Conservation (phyloP, 2,329 filamentous ascomycete species). For the Colletotrichum neosansevieriae region DNA sequence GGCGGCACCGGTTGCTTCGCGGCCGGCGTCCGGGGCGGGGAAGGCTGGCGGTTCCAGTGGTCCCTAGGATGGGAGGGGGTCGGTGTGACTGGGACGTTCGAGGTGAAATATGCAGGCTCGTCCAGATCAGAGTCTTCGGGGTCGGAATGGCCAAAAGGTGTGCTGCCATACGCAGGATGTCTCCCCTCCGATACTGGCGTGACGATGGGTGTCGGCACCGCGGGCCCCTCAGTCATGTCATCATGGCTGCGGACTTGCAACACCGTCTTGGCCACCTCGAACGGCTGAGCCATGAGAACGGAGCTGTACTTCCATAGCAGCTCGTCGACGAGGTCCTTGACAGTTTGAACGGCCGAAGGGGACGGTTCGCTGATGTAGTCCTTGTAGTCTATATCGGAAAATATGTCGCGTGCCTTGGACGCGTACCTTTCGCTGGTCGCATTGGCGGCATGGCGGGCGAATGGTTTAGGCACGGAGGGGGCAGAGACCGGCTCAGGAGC, state of each 20-base stretch:
- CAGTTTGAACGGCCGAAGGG: slow-evolving; percentile 79
- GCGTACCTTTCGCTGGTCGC: slow-evolving; percentile 58
- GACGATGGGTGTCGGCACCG: slow-evolving; percentile 44
- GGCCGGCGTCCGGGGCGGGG: slow-evolving; percentile 50
- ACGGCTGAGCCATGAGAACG: slow-evolving; percentile 91
- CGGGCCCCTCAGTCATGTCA: slow-evolving; percentile 46
- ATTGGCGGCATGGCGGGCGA: slow-evolving; percentile 55
- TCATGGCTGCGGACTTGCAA: slow-evolving; percentile 79
- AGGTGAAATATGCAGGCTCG: slow-evolving; percentile 87
- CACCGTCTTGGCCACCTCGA: slow-evolving; percentile 95
- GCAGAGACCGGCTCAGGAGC: slow-evolving; percentile 51
- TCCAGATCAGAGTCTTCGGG: slow-evolving; percentile 76
- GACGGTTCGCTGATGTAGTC: slow-evolving; percentile 84
- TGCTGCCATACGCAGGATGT: slow-evolving; percentile 49
- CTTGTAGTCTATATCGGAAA: slow-evolving; percentile 92
- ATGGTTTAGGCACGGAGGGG: slow-evolving; percentile 58
- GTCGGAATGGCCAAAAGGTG: slow-evolving; percentile 68
- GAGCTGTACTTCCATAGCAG: slow-evolving; percentile 93
- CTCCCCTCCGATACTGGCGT: slow-evolving; percentile 47
- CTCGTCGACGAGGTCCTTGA: slow-evolving; percentile 84
- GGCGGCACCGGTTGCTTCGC: slow-evolving; percentile 52
- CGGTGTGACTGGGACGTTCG: slow-evolving; percentile 68
- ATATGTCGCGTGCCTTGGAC: slow-evolving; percentile 82
- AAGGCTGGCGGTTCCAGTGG: slow-evolving; percentile 46
- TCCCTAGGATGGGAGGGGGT: slow-evolving; percentile 55